phyloP scores from a whole-genome alignment of 2,329 filamentous ascomycete genomes.

The Aspergillus eucalypticola region DNA sequence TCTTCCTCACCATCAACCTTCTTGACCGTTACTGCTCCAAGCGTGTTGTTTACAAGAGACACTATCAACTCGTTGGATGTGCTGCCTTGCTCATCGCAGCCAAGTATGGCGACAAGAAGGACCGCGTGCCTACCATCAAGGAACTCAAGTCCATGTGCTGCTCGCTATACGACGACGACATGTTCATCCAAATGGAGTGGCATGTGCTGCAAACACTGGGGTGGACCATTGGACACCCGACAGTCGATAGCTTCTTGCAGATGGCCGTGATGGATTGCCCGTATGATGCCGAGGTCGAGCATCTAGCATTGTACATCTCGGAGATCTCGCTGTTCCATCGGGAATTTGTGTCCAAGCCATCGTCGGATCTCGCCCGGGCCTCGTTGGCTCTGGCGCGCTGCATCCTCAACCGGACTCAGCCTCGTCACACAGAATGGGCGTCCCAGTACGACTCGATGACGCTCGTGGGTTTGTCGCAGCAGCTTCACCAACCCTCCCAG shows the following conservation, averaged over 20 bases:
- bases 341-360: conserved; percentile 90
- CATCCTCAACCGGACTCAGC: conserved; percentile 78
- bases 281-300: conserved; percentile 84
- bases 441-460: conserved; percentile 53
- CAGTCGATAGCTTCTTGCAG: conserved; percentile 90
- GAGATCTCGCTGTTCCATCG: conserved; percentile 96
- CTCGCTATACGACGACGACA: conserved; percentile 95
- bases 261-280: conserved; percentile 74
- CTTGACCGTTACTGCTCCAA: conserved; percentile 97
- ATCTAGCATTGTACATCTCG: conserved; percentile 91
- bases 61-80: conserved; percentile 97
- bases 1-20: conserved; percentile 95
- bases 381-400: conserved; percentile 83
- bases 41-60: conserved; percentile 96
- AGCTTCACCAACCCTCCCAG: conserved; percentile 66
- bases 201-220: conserved; percentile 96
- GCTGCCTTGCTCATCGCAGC: conserved; percentile 93
- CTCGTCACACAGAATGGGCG: conserved; percentile 74
- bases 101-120: conserved; percentile 99
- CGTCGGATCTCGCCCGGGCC: conserved; percentile 85
- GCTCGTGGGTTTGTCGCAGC: conserved; percentile 63
- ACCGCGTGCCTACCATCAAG: conserved; percentile 93
- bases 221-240: conserved; percentile 94
- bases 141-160: conserved; percentile 99
- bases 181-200: conserved; percentile 99